Evolutionary conservation across 805 yeast genomes (phyloP), one percentile per base, ranked within the genome.

Genomic region (Saturnispora besseyi): DNA sequence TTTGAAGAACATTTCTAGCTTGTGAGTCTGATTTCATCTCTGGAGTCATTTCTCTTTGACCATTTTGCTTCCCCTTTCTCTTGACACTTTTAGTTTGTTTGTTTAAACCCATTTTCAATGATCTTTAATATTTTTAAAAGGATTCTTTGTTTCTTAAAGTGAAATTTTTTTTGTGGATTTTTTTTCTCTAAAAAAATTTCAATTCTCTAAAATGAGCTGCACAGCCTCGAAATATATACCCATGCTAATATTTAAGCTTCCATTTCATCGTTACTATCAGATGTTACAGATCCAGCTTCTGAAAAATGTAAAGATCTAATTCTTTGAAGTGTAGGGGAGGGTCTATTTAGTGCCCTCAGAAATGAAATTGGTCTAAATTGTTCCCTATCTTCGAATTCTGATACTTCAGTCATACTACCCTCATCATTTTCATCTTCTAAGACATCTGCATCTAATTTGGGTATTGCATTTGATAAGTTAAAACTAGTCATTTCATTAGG

Each of bases 1-100:
- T 67, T 28, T 75, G 78, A 46, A 85, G 65, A 53, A 79, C 72
- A 62, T 86, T 86, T 59, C 86, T 73, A 4, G 93, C 91, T n/a
- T 70, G 72, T 0, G 79, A 72, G 60, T 85, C 90, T 30, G 77
- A 66, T 53, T 71, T 73, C 26, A 85, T 84, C 57, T 85, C 91
- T 2, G 87, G 77, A 50, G 77, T 79, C 2, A 82, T 76, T 18
- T 71, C 70, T 55, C 87, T 74, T 28, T 73, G 74, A 37, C 71
- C 68, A 59, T 79, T 81, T 61, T 77, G 81, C 3, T 71, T 64
- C 42, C 63, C 71, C 48, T 69, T 67, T 62, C 86, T 73, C 61
- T 81, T 82, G 22, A 80, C 79, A 1, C 81, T 73, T 58, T 78
- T 71, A 10, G 83, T 73, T 58, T 80, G 84, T 46, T 61, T 64